Evolutionary conservation across 768 basidiomycete species (phyloP).

Genomic region (Collybia nuda): DNA sequence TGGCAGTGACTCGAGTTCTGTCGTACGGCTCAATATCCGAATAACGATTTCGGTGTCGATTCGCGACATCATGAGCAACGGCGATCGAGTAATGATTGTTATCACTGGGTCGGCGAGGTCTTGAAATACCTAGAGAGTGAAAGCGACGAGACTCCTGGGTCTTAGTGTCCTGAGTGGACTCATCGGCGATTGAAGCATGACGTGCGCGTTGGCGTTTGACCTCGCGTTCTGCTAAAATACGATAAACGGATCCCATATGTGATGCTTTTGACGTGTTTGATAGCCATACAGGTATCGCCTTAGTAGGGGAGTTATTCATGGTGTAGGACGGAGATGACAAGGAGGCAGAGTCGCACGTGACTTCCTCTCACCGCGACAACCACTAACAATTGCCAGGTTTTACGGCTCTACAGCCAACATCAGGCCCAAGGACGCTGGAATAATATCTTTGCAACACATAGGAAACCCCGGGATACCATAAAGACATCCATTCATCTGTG

Average conservation of each 20-base stretch:
- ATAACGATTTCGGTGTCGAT: conserved; percentile 66
- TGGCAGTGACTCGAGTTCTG: conserved; percentile 61
- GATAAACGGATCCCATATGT: conserved; percentile 8
- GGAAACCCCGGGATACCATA: too few relatives aligned
- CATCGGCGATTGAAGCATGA: background rate
- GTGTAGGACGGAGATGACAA: background rate
- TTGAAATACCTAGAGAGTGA: background rate
- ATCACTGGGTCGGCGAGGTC: background rate
- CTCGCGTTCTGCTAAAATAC: conserved; percentile 11
- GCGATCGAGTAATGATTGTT: conserved; percentile 56
- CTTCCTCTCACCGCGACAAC: background rate
- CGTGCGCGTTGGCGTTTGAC: conserved; percentile 13
- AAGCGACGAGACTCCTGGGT: background rate
- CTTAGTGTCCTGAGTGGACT: too few relatives aligned
- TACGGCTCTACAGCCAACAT: background rate
- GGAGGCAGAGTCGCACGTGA: background rate
- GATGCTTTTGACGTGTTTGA: conserved; percentile 1
- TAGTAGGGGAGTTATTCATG: background rate
- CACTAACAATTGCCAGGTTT: background rate
- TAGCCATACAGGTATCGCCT: conserved; percentile 14
- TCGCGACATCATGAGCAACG: conserved; percentile 42
- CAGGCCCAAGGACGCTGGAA: too few relatives aligned
- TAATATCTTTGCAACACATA: too few relatives aligned
- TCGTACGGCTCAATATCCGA: conserved; percentile 77
- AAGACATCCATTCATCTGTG: too few relatives aligned